Conservation (phyloP, 208 protist species). For the Trypanosomatidae sp. region DNA sequence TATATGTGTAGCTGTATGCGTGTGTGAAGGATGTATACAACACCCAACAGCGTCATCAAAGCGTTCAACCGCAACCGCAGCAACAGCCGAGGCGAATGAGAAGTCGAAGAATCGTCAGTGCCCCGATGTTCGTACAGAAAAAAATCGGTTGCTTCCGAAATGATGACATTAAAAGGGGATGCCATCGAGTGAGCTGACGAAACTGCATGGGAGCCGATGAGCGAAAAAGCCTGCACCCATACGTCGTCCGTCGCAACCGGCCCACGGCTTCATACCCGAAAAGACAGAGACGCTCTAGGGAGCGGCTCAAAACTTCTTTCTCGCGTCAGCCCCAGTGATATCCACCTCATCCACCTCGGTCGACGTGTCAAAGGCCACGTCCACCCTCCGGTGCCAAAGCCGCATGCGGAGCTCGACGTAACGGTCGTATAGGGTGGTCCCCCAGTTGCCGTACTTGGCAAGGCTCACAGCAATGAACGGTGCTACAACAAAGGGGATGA, state of each 20-base stretch:
- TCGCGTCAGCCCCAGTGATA: constrained; percentile 42
- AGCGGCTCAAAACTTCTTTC: constrained; percentile 6
- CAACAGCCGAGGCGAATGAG: neutral
- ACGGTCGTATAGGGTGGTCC: constrained; percentile 78
- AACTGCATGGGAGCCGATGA: neutral
- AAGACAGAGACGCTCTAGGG: neutral
- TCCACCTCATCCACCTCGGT: constrained; percentile 66
- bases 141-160: neutral
- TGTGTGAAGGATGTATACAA: constrained; percentile 6
- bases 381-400: constrained; percentile 71
- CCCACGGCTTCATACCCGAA: neutral
- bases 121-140: neutral
- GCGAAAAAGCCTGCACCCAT: neutral
- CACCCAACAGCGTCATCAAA: neutral
- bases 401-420: constrained; percentile 79
- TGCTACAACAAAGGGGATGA: constrained; percentile 83
- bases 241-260: neutral
- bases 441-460: constrained; percentile 48
- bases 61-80: neutral
- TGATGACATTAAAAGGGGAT: neutral
- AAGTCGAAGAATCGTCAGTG: neutral
- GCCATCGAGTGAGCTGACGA: neutral
- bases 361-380: constrained; percentile 70
- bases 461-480: constrained; percentile 73
- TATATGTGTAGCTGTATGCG: neutral